These are phyloP conservation scores for Alternaria triticina DNA, from an alignment of 2,329 filamentous ascomycete genomes.

Conservation along the genomic window DNA sequence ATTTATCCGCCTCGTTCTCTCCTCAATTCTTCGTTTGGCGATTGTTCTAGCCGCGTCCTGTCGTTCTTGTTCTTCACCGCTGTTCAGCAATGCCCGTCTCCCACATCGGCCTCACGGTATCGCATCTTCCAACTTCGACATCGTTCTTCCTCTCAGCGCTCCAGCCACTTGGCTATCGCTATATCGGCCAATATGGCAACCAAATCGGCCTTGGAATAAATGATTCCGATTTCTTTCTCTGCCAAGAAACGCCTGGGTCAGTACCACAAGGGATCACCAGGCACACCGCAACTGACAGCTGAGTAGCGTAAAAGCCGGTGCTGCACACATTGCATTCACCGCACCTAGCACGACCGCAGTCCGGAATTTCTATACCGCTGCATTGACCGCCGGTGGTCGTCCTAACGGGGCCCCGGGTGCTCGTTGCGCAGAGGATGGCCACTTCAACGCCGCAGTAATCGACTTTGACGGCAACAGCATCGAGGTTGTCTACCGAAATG, in stretches of 20 bases:
- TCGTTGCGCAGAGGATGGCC: conserved; percentile 60
- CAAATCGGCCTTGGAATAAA: conserved; percentile 67
- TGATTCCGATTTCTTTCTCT: conserved; percentile 69
- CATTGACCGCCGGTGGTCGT: conserved; percentile 68
- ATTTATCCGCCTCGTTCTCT: conserved; percentile 14
- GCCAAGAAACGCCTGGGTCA: conserved; percentile 66
- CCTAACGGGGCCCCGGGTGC: conserved; percentile 63
- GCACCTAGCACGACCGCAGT: conserved; percentile 71
- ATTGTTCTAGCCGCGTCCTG: conserved; percentile 21
- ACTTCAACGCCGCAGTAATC: conserved; percentile 69
- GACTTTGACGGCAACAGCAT: conserved; percentile 87
- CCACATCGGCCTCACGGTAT: conserved; percentile 71
- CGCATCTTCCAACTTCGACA: conserved; percentile 76
- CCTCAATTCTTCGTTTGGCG: conserved; percentile 5
- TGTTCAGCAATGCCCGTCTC: conserved; percentile 63
- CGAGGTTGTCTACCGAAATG: conserved; percentile 71
- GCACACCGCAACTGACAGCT: conserved; percentile 29
- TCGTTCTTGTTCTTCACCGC: conserved; percentile 19
- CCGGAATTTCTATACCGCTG: conserved; percentile 73
- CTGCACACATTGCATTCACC: conserved; percentile 70
- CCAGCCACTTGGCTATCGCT: conserved; percentile 78
- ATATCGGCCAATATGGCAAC: conserved; percentile 66
- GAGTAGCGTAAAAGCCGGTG: conserved; percentile 56
- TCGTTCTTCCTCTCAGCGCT: conserved; percentile 84
- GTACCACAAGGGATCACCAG: conserved; percentile 27